Percentiles rank a stretch among this genome's conserved stretches.
Evolutionary conservation across 2,329 filamentous ascomycete genomes (phyloP).

Genomic region (Zarea fungicola): DNA sequence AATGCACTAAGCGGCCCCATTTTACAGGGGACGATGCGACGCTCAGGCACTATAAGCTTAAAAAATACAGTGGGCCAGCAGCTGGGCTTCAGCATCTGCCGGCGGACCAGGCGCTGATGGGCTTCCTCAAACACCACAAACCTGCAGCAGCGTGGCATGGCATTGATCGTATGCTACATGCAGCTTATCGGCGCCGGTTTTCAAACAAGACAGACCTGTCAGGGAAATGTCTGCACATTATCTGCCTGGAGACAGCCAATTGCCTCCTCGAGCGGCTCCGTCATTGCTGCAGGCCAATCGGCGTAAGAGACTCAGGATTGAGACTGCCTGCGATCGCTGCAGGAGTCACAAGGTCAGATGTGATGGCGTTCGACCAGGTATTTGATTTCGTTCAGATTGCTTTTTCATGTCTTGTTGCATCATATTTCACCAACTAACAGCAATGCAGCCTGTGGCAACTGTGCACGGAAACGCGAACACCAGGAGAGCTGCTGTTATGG

Average conservation of each 20-base stretch:
- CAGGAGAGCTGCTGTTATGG: slow-evolving; percentile 26
- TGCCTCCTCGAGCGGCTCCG: neutral
- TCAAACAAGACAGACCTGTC: neutral
- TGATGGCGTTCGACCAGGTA: slow-evolving; percentile 35
- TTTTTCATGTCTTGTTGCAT: neutral
- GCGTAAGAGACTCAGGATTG: slow-evolving; percentile 38
- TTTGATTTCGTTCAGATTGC: slow-evolving; percentile 9
- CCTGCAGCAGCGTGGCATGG: neutral
- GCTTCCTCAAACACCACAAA: neutral
- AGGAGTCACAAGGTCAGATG: slow-evolving; percentile 37
- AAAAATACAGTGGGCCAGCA: no score
- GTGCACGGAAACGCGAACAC: slow-evolving; percentile 24
- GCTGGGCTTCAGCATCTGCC: no score
- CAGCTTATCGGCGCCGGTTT: neutral
- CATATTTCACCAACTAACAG: neutral
- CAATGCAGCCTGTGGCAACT: slow-evolving; percentile 26
- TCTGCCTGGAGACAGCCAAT: neutral
- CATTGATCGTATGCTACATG: neutral
- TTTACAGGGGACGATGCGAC: no score
- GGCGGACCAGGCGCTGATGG: slow-evolving; percentile 1
- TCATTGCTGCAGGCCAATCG: neutral
- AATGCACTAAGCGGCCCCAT: no score
- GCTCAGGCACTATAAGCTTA: no score
- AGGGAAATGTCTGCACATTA: slow-evolving; percentile 1
- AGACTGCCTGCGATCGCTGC: slow-evolving; percentile 39